These are phyloP conservation scores for Didymella pomorum DNA, from an alignment of 2,329 filamentous ascomycete species.

Conservation along the genomic window DNA sequence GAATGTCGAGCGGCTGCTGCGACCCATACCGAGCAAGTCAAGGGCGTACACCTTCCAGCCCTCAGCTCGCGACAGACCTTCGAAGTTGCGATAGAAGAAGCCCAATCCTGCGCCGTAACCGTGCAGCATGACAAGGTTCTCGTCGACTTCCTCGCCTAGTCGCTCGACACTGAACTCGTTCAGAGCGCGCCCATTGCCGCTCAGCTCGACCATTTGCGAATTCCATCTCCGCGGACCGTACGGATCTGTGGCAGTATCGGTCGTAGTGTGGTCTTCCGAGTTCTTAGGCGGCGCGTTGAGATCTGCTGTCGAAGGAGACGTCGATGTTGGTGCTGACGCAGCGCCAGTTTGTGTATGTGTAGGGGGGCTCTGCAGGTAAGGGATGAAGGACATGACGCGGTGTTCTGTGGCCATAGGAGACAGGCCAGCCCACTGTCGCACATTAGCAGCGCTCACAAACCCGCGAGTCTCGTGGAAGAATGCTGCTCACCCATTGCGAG, in stretches of 20 bases:
- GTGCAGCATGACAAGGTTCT: conserved; percentile 94
- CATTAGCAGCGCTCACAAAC: neutral
- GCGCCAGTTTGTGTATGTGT: conserved; percentile 71
- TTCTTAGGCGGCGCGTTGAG: conserved; percentile 42
- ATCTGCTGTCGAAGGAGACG: conserved; percentile 51
- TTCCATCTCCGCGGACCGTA: conserved; percentile 87
- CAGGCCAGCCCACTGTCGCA: conserved; percentile 73
- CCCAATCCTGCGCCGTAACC: conserved; percentile 95
- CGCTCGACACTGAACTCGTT: conserved; percentile 95
- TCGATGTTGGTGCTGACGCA: conserved; percentile 58
- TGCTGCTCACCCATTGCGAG: conserved; percentile 79
- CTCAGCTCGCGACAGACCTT: conserved; percentile 76
- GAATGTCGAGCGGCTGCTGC: conserved; percentile 84
- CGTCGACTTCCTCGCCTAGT: conserved; percentile 77
- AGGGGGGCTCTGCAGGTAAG: conserved; percentile 77
- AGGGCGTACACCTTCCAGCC: conserved; percentile 93
- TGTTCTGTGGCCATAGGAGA: conserved; percentile 86
- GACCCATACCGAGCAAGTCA: conserved; percentile 95
- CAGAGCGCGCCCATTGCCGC: conserved; percentile 83
- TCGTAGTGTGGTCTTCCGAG: conserved; percentile 55
- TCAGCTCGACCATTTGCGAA: conserved; percentile 81
- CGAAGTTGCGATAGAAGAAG: conserved; percentile 99
- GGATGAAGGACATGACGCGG: conserved; percentile 84
- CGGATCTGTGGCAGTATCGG: conserved; percentile 68
- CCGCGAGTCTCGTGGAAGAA: neutral